Evolutionary conservation across 371 early-diverging fungal genomes (phyloP).

Genomic region (Parasitella parasitica): DNA sequence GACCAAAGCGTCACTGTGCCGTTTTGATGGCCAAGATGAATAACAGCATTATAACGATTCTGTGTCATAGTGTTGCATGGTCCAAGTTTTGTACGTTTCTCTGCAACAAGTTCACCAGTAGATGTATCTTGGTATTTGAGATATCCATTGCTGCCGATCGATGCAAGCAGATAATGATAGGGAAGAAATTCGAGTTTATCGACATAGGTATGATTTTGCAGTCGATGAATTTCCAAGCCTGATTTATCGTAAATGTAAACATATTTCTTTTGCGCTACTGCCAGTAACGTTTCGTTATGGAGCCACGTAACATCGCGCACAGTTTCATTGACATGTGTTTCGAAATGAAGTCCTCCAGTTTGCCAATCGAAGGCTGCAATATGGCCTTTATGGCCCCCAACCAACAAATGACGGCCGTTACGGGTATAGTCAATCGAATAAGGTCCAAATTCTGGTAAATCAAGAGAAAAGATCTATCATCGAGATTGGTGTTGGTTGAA

Average conservation of each 20-base stretch:
- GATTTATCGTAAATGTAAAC: conserved; percentile 96
- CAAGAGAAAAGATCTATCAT: conserved; percentile 74
- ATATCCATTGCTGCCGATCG: conserved; percentile 80
- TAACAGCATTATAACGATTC: conserved; percentile 92
- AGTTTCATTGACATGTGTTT: conserved; percentile 86
- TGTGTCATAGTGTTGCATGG: conserved; percentile 83
- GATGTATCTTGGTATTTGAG: conserved; percentile 97
- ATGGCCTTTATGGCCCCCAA: conserved; percentile 92
- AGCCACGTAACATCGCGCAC: conserved; percentile 94
- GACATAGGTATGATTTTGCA: conserved; percentile 83
- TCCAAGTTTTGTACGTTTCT: conserved; percentile 80
- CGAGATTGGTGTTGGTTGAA: not conserved
- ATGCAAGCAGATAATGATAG: conserved; percentile 93
- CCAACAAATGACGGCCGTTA: conserved; percentile 85
- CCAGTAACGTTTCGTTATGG: conserved; percentile 97
- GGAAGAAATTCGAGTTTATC: conserved; percentile 92
- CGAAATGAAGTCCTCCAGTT: conserved; percentile 78
- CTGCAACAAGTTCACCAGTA: conserved; percentile 88
- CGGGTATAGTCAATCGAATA: conserved; percentile 88
- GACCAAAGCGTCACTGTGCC: conserved; percentile 97
- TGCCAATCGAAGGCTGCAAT: conserved; percentile 94
- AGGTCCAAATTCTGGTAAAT: conserved; percentile 86
- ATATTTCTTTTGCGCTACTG: conserved; percentile 95
- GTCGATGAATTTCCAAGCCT: conserved; percentile 94
- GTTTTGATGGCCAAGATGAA: conserved; percentile 90